Evolutionary conservation across 2,329 filamentous ascomycete species (phyloP).

Genomic region (Diaporthe velutina): DNA sequence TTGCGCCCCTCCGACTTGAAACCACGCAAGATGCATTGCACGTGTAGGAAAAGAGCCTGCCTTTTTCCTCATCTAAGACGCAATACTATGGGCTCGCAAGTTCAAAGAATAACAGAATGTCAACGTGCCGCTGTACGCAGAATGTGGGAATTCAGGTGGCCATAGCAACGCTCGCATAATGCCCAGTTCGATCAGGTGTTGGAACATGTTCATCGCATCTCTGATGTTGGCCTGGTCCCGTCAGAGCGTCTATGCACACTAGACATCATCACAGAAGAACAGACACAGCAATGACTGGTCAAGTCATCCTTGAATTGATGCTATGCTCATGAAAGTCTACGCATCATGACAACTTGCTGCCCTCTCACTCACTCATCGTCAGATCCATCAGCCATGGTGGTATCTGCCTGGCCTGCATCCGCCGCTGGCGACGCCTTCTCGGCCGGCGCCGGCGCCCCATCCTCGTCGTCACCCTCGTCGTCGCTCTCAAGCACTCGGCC

Average conservation of each 20-base stretch:
- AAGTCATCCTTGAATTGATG: slow-evolving; percentile 5
- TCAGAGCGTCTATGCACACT: slow-evolving; percentile 22
- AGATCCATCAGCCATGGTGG: slow-evolving; percentile 51
- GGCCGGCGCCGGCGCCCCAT: slow-evolving; percentile 39
- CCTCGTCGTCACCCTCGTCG: slow-evolving; percentile 64
- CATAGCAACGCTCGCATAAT: neutral
- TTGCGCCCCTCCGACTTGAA: slow-evolving; percentile 8
- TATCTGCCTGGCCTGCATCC: slow-evolving; percentile 44
- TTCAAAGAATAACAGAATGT: no score
- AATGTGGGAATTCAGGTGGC: neutral
- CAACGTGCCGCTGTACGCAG: neutral
- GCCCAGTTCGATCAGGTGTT: neutral
- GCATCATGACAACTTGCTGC: neutral
- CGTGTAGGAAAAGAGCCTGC: neutral
- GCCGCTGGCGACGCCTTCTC: slow-evolving; percentile 39
- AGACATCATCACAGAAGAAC: neutral
- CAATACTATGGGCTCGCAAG: neutral
- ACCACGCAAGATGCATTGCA: neutral
- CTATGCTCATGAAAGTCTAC: neutral
- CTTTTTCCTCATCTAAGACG: neutral
- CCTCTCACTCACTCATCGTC: slow-evolving; percentile 49
- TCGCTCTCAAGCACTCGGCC: slow-evolving; percentile 66
- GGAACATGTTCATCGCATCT: slow-evolving; percentile 23
- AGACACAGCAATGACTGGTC: neutral
- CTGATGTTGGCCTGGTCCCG: neutral